Percentiles rank a stretch among this genome's conserved stretches.
Evolutionary conservation across 805 yeast genomes (phyloP).

Genomic region (Kuraishia piskuri): DNA sequence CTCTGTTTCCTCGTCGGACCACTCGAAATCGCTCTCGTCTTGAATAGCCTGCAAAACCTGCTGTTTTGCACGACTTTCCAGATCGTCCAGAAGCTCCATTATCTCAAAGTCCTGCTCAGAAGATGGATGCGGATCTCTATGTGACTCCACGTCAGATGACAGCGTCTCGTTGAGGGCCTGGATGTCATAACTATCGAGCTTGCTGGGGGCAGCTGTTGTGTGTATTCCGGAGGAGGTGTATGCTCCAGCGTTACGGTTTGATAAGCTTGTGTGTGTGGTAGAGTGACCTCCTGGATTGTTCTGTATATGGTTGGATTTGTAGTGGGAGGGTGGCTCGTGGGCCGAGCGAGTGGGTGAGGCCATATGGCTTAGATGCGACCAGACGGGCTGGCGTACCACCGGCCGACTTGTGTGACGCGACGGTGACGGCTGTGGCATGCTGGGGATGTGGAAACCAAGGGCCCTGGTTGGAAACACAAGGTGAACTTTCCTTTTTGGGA

Average conservation of each 20-base stretch:
- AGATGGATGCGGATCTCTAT: not conserved
- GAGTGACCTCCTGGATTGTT: no score
- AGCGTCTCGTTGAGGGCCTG: slow-evolving; percentile 1
- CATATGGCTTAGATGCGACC: no score
- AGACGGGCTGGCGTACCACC: no score
- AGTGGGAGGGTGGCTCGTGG: no score
- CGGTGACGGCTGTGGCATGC: no score
- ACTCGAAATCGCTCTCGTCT: not conserved
- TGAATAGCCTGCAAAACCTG: not conserved
- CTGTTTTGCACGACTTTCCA: not conserved
- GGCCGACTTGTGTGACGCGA: no score
- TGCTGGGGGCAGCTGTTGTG: not conserved
- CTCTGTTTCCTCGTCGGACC: not conserved
- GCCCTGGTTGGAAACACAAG: not conserved
- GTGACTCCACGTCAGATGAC: not conserved
- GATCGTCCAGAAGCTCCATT: not conserved
- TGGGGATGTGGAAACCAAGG: not conserved
- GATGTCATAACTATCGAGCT: not conserved
- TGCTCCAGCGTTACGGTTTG: no score
- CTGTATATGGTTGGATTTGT: no score
- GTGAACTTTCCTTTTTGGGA: not conserved
- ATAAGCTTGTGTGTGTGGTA: no score
- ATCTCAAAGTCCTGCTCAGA: not conserved
- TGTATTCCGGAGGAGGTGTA: no score
- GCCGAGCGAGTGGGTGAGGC: no score